Percentiles rank a stretch among this genome's conserved stretches.
Conservation (phyloP, 345 rosid species). For the Isatis tinctoria region DNA sequence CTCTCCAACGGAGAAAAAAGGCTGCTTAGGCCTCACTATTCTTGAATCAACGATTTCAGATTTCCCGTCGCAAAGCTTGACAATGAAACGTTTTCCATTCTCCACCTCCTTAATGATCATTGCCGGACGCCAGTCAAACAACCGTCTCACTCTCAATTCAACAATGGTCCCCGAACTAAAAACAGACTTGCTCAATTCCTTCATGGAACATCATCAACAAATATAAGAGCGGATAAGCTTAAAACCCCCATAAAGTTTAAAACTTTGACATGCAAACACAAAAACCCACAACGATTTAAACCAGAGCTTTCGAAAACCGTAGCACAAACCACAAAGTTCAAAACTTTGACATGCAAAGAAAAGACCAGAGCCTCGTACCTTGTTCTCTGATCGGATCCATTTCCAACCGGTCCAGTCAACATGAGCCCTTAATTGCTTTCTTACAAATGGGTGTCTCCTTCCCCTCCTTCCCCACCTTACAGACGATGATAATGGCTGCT, state of each 20-base stretch:
- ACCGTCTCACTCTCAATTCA: background rate
- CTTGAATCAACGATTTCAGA: background rate
- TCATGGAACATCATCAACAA: background rate
- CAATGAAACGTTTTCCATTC: background rate
- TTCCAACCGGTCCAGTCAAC: slow-evolving; percentile 43
- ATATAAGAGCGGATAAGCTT: background rate
- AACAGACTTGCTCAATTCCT: background rate
- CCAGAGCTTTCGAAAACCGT: too few relatives aligned
- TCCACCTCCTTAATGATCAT: background rate
- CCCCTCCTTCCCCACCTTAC: slow-evolving; percentile 89
- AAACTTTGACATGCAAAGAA: background rate
- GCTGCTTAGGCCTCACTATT: background rate
- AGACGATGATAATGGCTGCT: slow-evolving; percentile 36
- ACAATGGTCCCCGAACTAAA: background rate
- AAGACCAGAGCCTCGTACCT: slow-evolving; percentile 23
- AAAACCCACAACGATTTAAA: too few relatives aligned
- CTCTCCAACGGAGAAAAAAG: background rate
- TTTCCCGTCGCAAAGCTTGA: background rate
- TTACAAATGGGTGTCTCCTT: slow-evolving; percentile 60
- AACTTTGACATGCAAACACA: too few relatives aligned
- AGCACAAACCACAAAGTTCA: slow-evolving; percentile 14
- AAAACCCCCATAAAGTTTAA: too few relatives aligned
- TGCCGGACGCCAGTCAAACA: background rate
- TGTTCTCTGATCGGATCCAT: slow-evolving; percentile 43
- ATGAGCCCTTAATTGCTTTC: slow-evolving; percentile 47